These are phyloP conservation scores for Andrographis paniculata DNA, from an alignment of 305 asterid species.

Conservation along the genomic window DNA sequence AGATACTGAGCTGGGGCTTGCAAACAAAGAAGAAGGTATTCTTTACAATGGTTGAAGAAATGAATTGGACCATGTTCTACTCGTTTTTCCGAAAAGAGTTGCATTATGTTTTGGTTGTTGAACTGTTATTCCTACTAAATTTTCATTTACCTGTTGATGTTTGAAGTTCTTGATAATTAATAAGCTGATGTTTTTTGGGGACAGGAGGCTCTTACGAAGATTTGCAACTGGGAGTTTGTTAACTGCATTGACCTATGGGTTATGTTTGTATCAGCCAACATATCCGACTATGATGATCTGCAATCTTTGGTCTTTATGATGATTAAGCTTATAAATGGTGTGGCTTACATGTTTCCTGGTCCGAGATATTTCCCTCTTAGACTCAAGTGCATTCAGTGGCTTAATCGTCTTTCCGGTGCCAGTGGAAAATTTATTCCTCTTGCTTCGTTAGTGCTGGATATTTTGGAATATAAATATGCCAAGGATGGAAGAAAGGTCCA, in stretches of 20 bases:
- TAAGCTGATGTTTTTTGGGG: constrained; percentile 27
- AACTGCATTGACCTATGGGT: constrained; percentile 86
- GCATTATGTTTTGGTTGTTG: too few relatives aligned
- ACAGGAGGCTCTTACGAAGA: constrained; percentile 71
- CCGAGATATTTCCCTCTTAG: constrained; percentile 88
- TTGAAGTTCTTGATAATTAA: too few relatives aligned
- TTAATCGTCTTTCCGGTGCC: constrained; percentile 59
- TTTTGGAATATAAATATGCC: constrained; percentile 61
- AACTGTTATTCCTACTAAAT: too few relatives aligned
- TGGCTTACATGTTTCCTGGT: constrained; percentile 70
- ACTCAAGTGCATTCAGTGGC: constrained; percentile 83
- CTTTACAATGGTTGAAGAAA: too few relatives aligned
- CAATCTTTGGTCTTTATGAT: constrained; percentile 43
- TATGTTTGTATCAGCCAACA: constrained; percentile 56
- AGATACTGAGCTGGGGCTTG: constrained; percentile 55
- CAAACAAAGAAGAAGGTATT: constrained; percentile 58
- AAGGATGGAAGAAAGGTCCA: constrained; percentile 55
- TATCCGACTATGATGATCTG: constrained; percentile 54
- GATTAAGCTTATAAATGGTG: constrained; percentile 63
- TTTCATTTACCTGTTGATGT: too few relatives aligned
- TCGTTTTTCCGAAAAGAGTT: too few relatives aligned
- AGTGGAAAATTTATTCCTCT: constrained; percentile 71
- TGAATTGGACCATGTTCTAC: too few relatives aligned
- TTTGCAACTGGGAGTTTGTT: constrained; percentile 80
- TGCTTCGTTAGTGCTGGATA: constrained; percentile 64